Evolutionary conservation across 2,329 filamentous ascomycete genomes (phyloP), one percentile per base, ranked within the genome.

Genomic region (Calonectria ilicicola): DNA sequence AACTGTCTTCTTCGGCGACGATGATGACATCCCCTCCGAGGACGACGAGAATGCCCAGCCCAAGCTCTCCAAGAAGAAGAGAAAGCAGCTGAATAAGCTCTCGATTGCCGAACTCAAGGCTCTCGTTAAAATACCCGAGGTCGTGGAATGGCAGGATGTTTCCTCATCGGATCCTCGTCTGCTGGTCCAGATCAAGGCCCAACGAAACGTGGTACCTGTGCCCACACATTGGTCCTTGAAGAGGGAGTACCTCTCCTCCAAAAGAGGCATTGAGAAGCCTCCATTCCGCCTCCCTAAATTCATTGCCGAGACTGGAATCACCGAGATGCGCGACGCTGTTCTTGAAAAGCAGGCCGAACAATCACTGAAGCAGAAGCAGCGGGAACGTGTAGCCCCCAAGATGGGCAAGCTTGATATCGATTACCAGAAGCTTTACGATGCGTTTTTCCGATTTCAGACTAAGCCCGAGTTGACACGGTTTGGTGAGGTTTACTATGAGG

Each of bases 401-500:
- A 97, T 98, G 90, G 97, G 97, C 74, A 97, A 97, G 84, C 89
- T 99, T 64, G 97, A 99, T 83, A 98, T 99, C 77, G 97, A 99
- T 84, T 99, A 99, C 84, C 95, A 98, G 82, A 98, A 97, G 83
- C 91, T 98, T 67, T 98, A 98, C 85, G 97, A 98, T 82, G 97
- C 97, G 5, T 99, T 99, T 87, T 99, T 99, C 88, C 92, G 95
- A 72, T 97, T 98, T 82, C 97, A 99, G 86, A 98, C 95, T 47
- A 99, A 99, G 85, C 97, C 97, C 0, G 93, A 95, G 78, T 87
- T 99, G 75, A 98, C 97, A 38, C 91, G 96, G 51, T 99, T 98
- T 79, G 97, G 97, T 47, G 97, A 99, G 84, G 96, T 99, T n/a
- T 99, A 99, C 84, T 98, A 98, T 83, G 97, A 99, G 85, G 97